Base-by-base conservation (phyloP, 371 early-diverging fungal species). In the Thermomucor indicae-seudaticae region DNA sequence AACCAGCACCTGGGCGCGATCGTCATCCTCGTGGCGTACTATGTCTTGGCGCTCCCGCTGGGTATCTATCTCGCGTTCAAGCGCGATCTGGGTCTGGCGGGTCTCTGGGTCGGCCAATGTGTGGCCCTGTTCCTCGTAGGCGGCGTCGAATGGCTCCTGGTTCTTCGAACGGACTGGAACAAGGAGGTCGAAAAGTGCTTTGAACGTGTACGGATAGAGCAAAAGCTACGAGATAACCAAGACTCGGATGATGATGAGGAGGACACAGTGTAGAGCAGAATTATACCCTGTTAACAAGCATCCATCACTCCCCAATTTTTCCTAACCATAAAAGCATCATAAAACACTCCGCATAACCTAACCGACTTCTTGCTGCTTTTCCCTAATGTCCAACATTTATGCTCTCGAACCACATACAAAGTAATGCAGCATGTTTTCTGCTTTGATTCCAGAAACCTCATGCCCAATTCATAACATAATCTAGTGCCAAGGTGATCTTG, bases 401-500 rank as follows among this genome's bases (percentile, higher is more conserved):
- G 37, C 37, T 37, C 37, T 37, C 19, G 37, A 37, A 37, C 37
- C 37, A 10, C 37, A 37, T 19, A 37, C 37, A 37, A 37, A 37
- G 37, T 37, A 37, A 37, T 14, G 3, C 11, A 37, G 3, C 11
- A 37, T 3, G 14, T 10, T 37, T 3, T 19, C 5, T 3, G 11
- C 19, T 37, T 10, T 37, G 10, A 5, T 5, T 10, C 37, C 19
- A 4, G 5, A 11, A 5, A 5, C 5, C 4, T 14, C 14, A 5
- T 37, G 16, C 3, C 37, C 19, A 19, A 37, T n/a, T n/a, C 5
- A 37, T 10, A 19, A 8, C 8, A 14, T 5, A 37, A 37, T 37
- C 14, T 51, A 88, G 90, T 68, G 96, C 91, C 49, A 94, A 93
- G 57, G 91, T 96, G n/a, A 75, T 89, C 49, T 60, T 96, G 28